Base-by-base conservation (phyloP, 148 eudicot species). In the Heliosperma pusillum region DNA sequence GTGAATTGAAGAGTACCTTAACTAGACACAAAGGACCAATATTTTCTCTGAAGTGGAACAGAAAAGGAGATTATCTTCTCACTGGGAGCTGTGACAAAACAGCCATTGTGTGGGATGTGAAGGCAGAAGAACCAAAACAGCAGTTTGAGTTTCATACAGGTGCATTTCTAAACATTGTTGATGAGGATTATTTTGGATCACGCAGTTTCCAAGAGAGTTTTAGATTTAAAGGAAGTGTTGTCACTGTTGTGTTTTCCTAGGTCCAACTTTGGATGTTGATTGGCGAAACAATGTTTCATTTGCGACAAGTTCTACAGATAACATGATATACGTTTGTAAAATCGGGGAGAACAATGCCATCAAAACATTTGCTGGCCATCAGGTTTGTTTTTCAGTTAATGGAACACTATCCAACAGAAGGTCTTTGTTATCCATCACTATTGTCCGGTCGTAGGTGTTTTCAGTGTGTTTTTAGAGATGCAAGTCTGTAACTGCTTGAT, bases 241-340 rank as follows among this genome's bases (percentile, higher is more conserved):
- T 70, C 45, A 58, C 15, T 29, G 25, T 22, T 68, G 57, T 70
- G 67, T 22, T 65, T 80, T 36, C 61, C 25, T 83, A 92, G 97
- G 87, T 81, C 88, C 92, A 64, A 80, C 84, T 0, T 85, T 92
- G 63, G 94, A 89, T 79, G 89, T 87, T 82, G 97, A 92, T 80
- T 92, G 97, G 97, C 81, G 89, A 67, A 83, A 86, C 78, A 88
- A 89, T 80, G 75, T 72, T 77, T 84, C 94, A 22, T 92, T 92
- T 82, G 97, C 97, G n/a, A 83, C 97, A 75, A 76, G 93, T 67
- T 92, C 97, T 33, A 86, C 92, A 4, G 92, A 92, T 78, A 78
- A 75, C 62, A 87, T 79, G 91, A 92, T 92, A 20, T 81, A 87
- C 87, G 92, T 90, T 76, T 88, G 88, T 72, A 86, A 88, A 74